phyloP scores from a whole-genome alignment of 192 early-diverging fungal genomes.

The Funneliformis mosseae region DNA sequence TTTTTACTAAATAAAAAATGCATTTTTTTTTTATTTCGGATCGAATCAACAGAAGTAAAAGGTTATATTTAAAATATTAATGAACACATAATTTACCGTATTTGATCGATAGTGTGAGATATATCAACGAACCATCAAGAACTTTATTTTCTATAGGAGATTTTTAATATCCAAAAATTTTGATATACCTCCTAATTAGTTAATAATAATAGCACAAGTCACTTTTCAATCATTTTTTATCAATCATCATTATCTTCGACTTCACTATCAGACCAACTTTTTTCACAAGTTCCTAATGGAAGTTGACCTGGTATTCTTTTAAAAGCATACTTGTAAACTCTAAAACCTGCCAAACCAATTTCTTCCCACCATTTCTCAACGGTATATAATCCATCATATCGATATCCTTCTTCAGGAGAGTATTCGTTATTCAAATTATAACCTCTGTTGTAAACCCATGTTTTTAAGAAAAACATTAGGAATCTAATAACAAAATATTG shows the following conservation, averaged over 20 bases:
- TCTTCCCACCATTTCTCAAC: slow-evolving; percentile 28
- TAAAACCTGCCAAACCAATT: background rate
- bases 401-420: slow-evolving; percentile 19
- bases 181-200: no score
- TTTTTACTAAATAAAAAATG: no score
- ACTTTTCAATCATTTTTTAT: background rate
- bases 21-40: no score
- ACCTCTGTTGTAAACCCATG: background rate
- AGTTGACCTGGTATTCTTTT: slow-evolving; percentile 9
- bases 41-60: no score
- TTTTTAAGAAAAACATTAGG: background rate
- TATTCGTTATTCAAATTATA: background rate
- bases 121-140: no score
- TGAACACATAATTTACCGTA: no score
- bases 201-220: background rate
- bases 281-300: slow-evolving; percentile 15
- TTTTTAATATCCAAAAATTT: background rate
- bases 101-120: no score
- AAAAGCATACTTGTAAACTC: slow-evolving; percentile 13
- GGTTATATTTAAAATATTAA: no score
- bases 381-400: slow-evolving; percentile 23
- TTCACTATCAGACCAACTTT: background rate
- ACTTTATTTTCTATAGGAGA: background rate
- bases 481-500: background rate
- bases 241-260: slow-evolving; percentile 24